Evolutionary conservation across 495 filamentous ascomycete species (phyloP).

Genomic region (Aspergillus steynii): DNA sequence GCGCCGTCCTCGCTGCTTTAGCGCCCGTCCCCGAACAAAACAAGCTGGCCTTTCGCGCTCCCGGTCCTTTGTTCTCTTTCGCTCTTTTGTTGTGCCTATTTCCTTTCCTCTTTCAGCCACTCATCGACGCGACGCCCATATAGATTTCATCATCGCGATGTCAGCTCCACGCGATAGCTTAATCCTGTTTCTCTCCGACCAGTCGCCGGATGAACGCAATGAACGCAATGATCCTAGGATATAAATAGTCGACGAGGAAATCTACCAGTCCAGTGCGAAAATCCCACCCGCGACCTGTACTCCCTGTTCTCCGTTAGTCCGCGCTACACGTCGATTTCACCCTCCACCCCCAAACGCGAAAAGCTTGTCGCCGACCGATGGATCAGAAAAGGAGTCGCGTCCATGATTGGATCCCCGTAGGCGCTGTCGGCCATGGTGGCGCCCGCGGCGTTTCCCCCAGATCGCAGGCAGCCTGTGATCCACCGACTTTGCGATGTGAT

Average conservation of each 20-base stretch:
- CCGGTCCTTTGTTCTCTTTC: conserved; percentile 29
- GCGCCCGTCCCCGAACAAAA: conserved; percentile 42
- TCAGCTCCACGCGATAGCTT: background rate
- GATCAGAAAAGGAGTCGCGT: background rate
- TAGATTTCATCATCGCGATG: background rate
- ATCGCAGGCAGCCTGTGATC: background rate
- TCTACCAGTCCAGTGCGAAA: background rate
- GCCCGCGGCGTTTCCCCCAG: background rate
- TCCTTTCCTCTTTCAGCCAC: background rate
- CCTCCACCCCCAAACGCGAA: conserved; percentile 1
- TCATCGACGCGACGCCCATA: background rate
- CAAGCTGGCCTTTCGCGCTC: conserved; percentile 29
- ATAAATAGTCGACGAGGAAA: background rate
- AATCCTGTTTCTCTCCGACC: too few species aligned
- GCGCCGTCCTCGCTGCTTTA: conserved; percentile 42
- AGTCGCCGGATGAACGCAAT: background rate
- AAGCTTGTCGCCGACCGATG: conserved; percentile 3
- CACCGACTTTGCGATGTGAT: background rate
- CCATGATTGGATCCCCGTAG: conserved; percentile 5
- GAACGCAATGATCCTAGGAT: background rate
- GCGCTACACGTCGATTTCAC: background rate
- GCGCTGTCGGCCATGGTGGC: background rate
- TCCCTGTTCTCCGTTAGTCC: too few species aligned
- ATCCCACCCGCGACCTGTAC: too few species aligned
- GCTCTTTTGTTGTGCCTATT: conserved; percentile 8